Conservation (phyloP, 139 green algal genomes). For the Dunaliella primolecta region DNA sequence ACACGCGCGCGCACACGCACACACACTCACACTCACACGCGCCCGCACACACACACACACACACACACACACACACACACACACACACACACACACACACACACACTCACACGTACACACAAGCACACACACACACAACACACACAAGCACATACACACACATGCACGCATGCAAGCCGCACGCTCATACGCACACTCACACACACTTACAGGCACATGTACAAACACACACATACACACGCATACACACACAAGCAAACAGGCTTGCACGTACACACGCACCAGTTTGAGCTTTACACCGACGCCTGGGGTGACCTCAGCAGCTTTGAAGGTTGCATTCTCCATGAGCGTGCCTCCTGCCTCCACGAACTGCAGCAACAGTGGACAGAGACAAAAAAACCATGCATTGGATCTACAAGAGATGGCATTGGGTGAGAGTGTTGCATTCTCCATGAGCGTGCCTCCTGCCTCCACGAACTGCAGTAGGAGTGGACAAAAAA, state of each 20-base stretch:
- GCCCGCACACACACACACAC: no score
- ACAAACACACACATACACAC: not conserved
- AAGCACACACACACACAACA: not conserved
- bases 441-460: slow-evolving; percentile 48
- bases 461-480: slow-evolving; percentile 57
- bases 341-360: slow-evolving; percentile 56
- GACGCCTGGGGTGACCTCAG: slow-evolving; percentile 23
- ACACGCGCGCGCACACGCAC: no score
- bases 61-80: no score
- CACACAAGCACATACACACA: not conserved
- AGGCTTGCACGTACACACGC: not conserved
- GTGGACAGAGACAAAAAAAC: no score
- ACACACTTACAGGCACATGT: no score
- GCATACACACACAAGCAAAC: not conserved
- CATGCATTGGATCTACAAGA: no score
- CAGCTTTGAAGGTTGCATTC: slow-evolving; percentile 48
- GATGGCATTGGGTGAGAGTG: no score
- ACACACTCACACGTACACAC: no score
- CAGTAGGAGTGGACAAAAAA: no score
- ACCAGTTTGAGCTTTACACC: slow-evolving; percentile 41
- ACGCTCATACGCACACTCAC: not conserved
- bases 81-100: no score
- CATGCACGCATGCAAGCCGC: not conserved
- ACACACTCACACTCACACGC: no score
- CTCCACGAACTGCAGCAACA: slow-evolving; percentile 37